Evolutionary conservation across 2,329 filamentous ascomycete species (phyloP), one percentile per base, ranked within the genome.

Genomic region (Fusarium neocosmosporiellum): DNA sequence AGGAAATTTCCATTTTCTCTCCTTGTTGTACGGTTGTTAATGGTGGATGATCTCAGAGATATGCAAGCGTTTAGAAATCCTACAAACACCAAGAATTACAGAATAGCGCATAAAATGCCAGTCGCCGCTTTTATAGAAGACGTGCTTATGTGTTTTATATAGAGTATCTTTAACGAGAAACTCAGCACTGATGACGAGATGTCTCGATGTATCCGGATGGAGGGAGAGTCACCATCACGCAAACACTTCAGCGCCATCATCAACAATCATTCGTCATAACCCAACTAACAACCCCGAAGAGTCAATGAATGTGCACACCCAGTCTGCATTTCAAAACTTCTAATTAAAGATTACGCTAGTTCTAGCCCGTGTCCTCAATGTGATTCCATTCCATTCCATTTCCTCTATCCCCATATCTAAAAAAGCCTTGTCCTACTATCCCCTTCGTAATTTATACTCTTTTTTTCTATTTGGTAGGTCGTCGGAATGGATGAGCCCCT

Each of bases 401-500:
- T 50, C 46, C 46, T 31, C 46, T 50, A 31, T 31, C 46, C 46
- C 46, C 18, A 50, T 46, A 20, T 50, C 18, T 50, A 50, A 50
- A 13, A 16, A 13, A 7, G 27, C 46, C 24, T n/a, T 48, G 24
- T n/a, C 43, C 43, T 10, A 46, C 14, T 16, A 10, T 27, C 43
- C 22, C 43, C 16, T 27, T 7, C 39, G 14, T 7, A 27, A 1
- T 27, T 48, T 10, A 7, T 54, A 22, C n/a, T 54, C 3, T 10
- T 22, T 33, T 33, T 16, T 20, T 33, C 14, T 41, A 37, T 27
- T 37, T 29, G 11, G 24, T 36, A 16, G 75, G 73, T 14, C 80
- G 68, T 34, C 75, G 68, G 20, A 83, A 77, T 7, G 86, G 86
- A 71, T 88, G 86, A 2, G 85, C 87, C 75, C 88, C 87, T 0